Conservation (phyloP, 495 filamentous ascomycete species). For the Cenococcum geophilum region DNA sequence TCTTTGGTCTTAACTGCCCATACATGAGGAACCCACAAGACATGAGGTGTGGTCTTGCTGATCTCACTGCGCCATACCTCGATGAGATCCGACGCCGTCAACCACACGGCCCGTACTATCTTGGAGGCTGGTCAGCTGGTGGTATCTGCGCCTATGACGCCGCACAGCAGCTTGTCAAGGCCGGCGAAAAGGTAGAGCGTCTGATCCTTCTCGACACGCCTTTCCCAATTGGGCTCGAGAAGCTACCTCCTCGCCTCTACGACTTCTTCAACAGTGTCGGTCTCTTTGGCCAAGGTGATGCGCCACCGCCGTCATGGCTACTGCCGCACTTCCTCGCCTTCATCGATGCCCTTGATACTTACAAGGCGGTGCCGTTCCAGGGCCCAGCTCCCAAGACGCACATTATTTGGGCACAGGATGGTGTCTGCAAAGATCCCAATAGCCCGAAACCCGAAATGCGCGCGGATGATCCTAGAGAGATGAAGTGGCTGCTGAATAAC, state of each 20-base stretch:
- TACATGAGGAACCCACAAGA: constrained; percentile 51
- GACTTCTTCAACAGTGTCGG: constrained; percentile 41
- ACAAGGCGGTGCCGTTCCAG: constrained; percentile 51
- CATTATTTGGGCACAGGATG: constrained; percentile 72
- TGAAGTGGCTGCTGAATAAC: constrained; percentile 73
- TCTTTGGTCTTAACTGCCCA: constrained; percentile 37
- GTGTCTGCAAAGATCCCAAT: constrained; percentile 61
- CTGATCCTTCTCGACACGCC: constrained; percentile 32
- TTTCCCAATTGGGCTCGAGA: constrained; percentile 31
- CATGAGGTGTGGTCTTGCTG: constrained; percentile 45
- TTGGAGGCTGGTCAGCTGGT: constrained; percentile 54
- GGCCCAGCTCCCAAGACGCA: constrained; percentile 55
- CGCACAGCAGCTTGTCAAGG: constrained; percentile 37
- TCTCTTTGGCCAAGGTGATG: constrained; percentile 43
- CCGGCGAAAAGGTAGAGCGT: constrained; percentile 32
- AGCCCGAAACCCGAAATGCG: constrained; percentile 49
- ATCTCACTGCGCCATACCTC: constrained; percentile 50
- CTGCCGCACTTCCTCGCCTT: constrained; percentile 37
- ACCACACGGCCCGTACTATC: constrained; percentile 58
- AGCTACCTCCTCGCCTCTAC: constrained; percentile 34
- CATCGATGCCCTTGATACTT: constrained; percentile 42
- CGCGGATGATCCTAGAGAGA: constrained; percentile 57
- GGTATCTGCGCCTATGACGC: constrained; percentile 44
- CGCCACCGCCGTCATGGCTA: constrained; percentile 35
- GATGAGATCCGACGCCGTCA: constrained; percentile 58